These are phyloP conservation scores for Diaporthe sp. DNA, from an alignment of 2,329 filamentous ascomycete genomes.

Conservation along the genomic window DNA sequence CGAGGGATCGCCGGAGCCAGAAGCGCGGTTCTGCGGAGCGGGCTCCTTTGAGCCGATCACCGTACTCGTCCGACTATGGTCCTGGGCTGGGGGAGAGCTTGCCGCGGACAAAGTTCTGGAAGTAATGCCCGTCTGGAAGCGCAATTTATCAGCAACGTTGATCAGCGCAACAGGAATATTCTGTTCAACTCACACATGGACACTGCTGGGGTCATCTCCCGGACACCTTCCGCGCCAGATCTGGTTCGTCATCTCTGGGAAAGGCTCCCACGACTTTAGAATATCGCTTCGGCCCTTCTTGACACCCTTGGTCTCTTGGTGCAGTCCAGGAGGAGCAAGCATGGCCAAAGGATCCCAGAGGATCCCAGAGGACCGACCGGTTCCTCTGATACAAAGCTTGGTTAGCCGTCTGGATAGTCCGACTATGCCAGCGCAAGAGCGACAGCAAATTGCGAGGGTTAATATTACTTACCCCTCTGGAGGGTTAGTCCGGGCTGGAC, in stretches of 20 bases:
- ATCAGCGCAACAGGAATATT: neutral
- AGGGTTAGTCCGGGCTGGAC: neutral
- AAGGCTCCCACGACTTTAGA: conserved; percentile 39
- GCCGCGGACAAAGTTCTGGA: conserved; percentile 46
- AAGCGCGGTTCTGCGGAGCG: no score
- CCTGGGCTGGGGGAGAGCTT: conserved; percentile 45
- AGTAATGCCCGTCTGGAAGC: conserved; percentile 50
- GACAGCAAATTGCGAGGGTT: fast-evolving
- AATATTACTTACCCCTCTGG: neutral
- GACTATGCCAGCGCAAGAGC: no score
- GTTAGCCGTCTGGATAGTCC: neutral
- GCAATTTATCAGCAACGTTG: neutral
- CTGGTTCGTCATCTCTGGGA: neutral
- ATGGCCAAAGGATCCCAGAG: neutral
- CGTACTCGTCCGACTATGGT: neutral
- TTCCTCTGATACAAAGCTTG: neutral
- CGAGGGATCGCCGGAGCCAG: no score
- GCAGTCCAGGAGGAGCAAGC: conserved; percentile 14
- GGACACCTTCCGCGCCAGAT: conserved; percentile 41
- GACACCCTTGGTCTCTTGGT: neutral
- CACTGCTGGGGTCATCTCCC: conserved; percentile 7
- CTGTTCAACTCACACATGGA: conserved; percentile 47
- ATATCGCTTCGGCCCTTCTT: conserved; percentile 61
- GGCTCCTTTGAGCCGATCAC: neutral
- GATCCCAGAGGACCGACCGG: neutral